These are phyloP conservation scores for Melaleuca alternifolia DNA, from an alignment of 345 rosid genomes.

Conservation along the genomic window DNA sequence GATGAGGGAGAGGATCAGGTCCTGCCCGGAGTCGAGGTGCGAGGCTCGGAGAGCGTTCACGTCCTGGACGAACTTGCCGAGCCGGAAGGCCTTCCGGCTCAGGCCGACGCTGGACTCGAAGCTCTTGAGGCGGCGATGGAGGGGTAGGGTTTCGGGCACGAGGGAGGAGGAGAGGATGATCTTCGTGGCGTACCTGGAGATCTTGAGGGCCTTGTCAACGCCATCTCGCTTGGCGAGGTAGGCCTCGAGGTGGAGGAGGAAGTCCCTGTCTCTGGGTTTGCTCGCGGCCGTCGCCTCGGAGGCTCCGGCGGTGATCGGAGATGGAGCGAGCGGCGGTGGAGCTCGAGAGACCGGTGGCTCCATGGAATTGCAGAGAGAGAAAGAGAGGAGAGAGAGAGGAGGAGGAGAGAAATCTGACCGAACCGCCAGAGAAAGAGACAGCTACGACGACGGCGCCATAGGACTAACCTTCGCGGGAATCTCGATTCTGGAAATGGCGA, in stretches of 20 bases:
- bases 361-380: neutral
- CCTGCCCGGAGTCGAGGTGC: constrained; percentile 29
- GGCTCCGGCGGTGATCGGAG: neutral
- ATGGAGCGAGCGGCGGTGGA: neutral
- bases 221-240: constrained; percentile 81
- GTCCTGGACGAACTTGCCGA: constrained; percentile 88
- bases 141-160: constrained; percentile 32
- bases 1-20: constrained; percentile 25
- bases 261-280: constrained; percentile 26
- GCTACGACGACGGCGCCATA: neutral
- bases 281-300: neutral
- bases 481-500: neutral
- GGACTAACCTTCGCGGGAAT: neutral
- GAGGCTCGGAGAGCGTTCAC: constrained; percentile 57
- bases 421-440: neutral
- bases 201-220: constrained; percentile 84
- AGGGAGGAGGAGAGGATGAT: constrained; percentile 61
- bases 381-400: neutral
- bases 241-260: constrained; percentile 60
- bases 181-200: constrained; percentile 81
- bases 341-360: neutral
- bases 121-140: constrained; percentile 40
- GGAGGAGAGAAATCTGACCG: neutral
- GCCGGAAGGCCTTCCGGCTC: constrained; percentile 92
- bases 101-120: constrained; percentile 96